Evolutionary conservation across 2,329 filamentous ascomycete genomes (phyloP).

Genomic region (Diplodia scrobiculata): DNA sequence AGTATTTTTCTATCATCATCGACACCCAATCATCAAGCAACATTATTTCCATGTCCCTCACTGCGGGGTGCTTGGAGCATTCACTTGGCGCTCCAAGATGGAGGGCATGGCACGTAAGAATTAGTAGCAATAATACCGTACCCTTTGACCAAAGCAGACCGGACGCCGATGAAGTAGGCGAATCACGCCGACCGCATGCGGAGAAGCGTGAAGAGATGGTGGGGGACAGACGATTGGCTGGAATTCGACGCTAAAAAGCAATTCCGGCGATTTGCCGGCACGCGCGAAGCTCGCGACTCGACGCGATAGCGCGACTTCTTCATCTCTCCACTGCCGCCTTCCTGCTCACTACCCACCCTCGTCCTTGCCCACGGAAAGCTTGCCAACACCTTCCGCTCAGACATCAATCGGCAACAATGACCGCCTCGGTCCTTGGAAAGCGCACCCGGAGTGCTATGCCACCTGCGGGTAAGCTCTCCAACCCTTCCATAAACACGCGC

Average conservation of each 20-base stretch:
- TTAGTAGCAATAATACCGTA: no score
- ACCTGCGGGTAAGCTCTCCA: conserved; percentile 29
- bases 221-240: neutral
- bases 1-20: no score
- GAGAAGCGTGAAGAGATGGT: neutral
- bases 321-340: conserved; percentile 20
- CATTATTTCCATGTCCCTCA: no score
- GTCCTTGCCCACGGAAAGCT: conserved; percentile 1
- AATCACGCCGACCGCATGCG: no score
- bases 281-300: conserved; percentile 14
- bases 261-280: conserved; percentile 7
- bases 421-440: conserved; percentile 45
- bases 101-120: no score
- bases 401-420: conserved; percentile 33
- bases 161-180: no score
- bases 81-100: no score
- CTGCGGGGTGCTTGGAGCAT: no score
- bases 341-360: neutral
- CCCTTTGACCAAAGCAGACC: no score
- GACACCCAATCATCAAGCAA: no score
- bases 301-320: conserved; percentile 23
- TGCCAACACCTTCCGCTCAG: neutral
- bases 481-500: conserved; percentile 37
- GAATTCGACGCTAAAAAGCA: neutral
- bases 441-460: conserved; percentile 42